Conservation (phyloP, 2,329 filamentous ascomycete genomes). For the Cryphonectria japonica region DNA sequence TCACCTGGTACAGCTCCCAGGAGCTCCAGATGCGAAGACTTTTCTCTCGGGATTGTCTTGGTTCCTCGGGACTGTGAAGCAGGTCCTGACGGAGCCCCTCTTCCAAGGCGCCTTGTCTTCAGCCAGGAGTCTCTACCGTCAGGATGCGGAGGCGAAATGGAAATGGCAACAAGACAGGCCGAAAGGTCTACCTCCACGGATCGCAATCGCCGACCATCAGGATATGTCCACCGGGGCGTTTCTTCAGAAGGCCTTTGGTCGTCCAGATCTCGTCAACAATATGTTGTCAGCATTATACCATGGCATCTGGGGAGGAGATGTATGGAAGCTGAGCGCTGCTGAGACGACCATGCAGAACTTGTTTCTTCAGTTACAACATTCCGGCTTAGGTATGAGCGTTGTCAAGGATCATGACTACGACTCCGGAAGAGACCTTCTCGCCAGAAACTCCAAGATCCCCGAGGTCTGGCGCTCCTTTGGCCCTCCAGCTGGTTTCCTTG, state of each 20-base stretch:
- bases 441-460: conserved; percentile 27
- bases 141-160: neutral
- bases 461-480: conserved; percentile 34
- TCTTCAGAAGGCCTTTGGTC: conserved; percentile 56
- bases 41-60: conserved; percentile 7
- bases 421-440: conserved; percentile 27
- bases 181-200: conserved; percentile 30
- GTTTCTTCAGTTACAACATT: conserved; percentile 47
- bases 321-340: conserved; percentile 76
- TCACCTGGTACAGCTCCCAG: conserved; percentile 65
- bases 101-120: conserved; percentile 47
- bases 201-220: conserved; percentile 37
- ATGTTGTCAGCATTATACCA: conserved; percentile 77
- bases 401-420: conserved; percentile 27
- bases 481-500: conserved; percentile 43
- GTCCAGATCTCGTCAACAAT: conserved; percentile 66
- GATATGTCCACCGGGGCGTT: conserved; percentile 78
- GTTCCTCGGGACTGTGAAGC: neutral
- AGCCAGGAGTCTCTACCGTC: neutral
- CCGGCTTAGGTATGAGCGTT: conserved; percentile 13
- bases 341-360: conserved; percentile 59
- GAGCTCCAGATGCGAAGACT: conserved; percentile 39
- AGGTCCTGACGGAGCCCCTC: conserved; percentile 56
- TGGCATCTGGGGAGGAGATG: conserved; percentile 91
- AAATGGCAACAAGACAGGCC: neutral